These are phyloP conservation scores for Cymbopogon flexuosus DNA, from an alignment of 202 grass and related monocot species.

Conservation along the genomic window DNA sequence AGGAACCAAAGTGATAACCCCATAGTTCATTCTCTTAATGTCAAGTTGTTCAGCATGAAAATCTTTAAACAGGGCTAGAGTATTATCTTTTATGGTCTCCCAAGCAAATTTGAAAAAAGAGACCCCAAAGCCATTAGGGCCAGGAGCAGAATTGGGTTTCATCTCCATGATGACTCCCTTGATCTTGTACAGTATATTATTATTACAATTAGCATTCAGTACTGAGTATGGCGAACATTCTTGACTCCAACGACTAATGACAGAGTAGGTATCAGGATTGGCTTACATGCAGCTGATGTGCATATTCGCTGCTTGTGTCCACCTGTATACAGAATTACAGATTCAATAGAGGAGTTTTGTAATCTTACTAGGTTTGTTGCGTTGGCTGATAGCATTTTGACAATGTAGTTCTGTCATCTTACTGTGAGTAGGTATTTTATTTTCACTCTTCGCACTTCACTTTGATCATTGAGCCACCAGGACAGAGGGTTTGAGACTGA, in stretches of 20 bases:
- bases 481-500: neutral
- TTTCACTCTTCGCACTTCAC: neutral
- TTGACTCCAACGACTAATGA: neutral
- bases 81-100: too few relatives aligned
- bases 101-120: too few relatives aligned
- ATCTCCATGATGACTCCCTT: too few relatives aligned
- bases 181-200: too few relatives aligned
- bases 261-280: neutral
- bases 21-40: too few relatives aligned
- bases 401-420: neutral
- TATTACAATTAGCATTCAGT: neutral
- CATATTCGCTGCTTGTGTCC: neutral
- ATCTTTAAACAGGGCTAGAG: too few relatives aligned
- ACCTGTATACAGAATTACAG: neutral
- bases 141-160: too few relatives aligned
- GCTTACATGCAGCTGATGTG: neutral
- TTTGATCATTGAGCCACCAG: neutral
- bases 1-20: too few relatives aligned
- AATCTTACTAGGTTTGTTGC: neutral
- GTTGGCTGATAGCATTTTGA: neutral
- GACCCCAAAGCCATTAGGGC: too few relatives aligned
- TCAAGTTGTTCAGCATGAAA: too few relatives aligned
- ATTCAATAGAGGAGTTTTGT: neutral
- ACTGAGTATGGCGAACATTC: neutral
- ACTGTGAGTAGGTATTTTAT: neutral